Evolutionary conservation across 805 yeast genomes (phyloP), one percentile per base, ranked within the genome.

Genomic region (Wickerhamomyces bovis): DNA sequence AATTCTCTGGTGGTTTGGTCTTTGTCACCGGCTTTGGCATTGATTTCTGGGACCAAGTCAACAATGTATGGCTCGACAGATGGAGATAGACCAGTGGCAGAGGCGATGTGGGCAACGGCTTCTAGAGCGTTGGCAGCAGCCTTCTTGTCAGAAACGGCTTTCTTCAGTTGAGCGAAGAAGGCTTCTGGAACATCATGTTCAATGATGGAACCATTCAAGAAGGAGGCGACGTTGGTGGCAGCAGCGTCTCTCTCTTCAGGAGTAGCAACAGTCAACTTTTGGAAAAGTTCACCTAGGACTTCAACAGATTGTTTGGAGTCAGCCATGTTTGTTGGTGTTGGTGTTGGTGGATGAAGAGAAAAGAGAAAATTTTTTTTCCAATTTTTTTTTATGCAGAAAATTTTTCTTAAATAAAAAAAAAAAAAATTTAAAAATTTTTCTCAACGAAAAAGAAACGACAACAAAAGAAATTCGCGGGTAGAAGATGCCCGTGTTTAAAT

Each of bases 181-280:
- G 80, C 82, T 64, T 75, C 83, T 64, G 99, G 98, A 58, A 89
- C 94, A 75, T 92, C 98, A 73, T 94, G 98, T 78, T 94, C 99
- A 70, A 92, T 90, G 74, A 90, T 89, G 67, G 92, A 87, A 60
- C 97, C 95, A 75, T 92, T 92, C 72, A 94, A 80, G 79, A 94
- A 90, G 53, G 94, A 79, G 57, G 98, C 81, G 63, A 94, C 87
- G 68, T 87, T 88, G 63, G 85, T 70, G 66, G 97, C 94, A 68
- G 95, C 90, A 67, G 79, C 82, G 53, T 80, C 82, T 70, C 90
- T 82, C 68, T 81, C 83, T 64, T 89, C 97, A 49, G 83, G 71
- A 60, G 85, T 67, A 64, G 98, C 96, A 69, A 94, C 88, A 67
- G 92, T 73, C 67, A 94, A 81, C 78, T 89, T 89, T 74, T 84